Conservation (phyloP, 129 eudicot species). For the Smallanthus sonchifolius region DNA sequence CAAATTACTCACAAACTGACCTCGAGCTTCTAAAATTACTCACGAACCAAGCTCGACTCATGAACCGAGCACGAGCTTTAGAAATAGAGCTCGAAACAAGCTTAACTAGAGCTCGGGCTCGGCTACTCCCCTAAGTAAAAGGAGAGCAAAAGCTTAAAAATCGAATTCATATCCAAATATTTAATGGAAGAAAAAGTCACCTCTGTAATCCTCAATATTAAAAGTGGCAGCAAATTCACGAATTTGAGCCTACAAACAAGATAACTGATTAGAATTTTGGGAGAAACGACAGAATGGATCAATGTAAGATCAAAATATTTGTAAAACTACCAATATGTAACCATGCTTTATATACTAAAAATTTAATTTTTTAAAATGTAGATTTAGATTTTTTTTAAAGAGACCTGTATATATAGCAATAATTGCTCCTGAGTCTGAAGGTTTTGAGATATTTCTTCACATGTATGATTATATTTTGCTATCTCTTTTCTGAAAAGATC, state of each 20-base stretch:
- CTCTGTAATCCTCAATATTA: constrained; percentile 88
- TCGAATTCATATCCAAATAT: not conserved
- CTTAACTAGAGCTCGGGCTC: not conserved
- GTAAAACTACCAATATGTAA: not conserved
- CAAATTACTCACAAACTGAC: not conserved
- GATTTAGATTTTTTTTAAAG: not conserved
- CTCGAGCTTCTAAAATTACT: not conserved
- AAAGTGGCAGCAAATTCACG: constrained; percentile 72
- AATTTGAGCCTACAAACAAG: constrained; percentile 68
- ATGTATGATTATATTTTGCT: constrained; percentile 77
- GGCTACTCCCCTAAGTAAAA: not conserved
- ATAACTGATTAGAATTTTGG: constrained; percentile 9
- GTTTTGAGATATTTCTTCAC: constrained; percentile 76
- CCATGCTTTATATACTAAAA: not conserved
- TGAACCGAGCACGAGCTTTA: not conserved
- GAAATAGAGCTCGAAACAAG: not conserved
- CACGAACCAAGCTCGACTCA: not conserved
- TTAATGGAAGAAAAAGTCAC: constrained; percentile 26
- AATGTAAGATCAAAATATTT: not conserved
- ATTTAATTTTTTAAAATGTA: not conserved
- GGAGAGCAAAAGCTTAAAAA: not conserved
- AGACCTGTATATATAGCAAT: constrained; percentile 81
- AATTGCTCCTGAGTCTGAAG: constrained; percentile 81
- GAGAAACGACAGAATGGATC: not conserved
- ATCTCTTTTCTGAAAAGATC: constrained; percentile 95